Conservation (phyloP, 148 eudicot species). For the Rhododendron simsii region DNA sequence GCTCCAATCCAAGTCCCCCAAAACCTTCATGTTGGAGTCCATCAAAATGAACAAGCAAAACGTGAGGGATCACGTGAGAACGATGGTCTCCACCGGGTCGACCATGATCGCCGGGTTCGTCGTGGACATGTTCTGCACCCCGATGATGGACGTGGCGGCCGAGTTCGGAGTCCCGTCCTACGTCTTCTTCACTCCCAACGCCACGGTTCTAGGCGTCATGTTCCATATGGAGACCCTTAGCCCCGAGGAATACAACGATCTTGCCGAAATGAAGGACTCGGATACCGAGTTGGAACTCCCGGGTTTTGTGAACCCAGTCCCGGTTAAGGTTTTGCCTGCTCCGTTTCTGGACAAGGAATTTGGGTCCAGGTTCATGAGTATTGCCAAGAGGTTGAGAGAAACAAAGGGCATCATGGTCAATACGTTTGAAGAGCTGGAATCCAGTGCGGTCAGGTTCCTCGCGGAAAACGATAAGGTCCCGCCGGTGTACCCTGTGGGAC, state of each 20-base stretch:
- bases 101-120: slow-evolving; percentile 23
- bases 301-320: slow-evolving; percentile 24
- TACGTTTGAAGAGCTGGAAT: slow-evolving; percentile 31
- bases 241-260: slow-evolving; percentile 9
- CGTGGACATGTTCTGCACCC: slow-evolving; percentile 28
- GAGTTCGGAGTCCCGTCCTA: slow-evolving; percentile 30
- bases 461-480: not conserved
- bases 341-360: not conserved
- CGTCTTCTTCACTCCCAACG: slow-evolving; percentile 32
- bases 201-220: slow-evolving; percentile 12
- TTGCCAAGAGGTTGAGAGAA: slow-evolving; percentile 6
- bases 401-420: slow-evolving; percentile 35
- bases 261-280: slow-evolving; percentile 15
- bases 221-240: slow-evolving; percentile 17
- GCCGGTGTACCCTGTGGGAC: slow-evolving; percentile 31
- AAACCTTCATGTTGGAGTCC: not conserved
- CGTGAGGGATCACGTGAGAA: slow-evolving; percentile 10
- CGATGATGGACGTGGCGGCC: slow-evolving; percentile 34
- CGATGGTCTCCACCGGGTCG: not conserved
- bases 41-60: slow-evolving; percentile 6
- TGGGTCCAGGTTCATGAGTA: not conserved
- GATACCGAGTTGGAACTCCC: slow-evolving; percentile 16
- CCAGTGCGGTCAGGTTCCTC: not conserved
- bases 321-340: slow-evolving; percentile 20
- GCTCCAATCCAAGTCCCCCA: not conserved